phyloP scores from a whole-genome alignment of 192 early-diverging fungal species.

The Coemansia sp. region DNA sequence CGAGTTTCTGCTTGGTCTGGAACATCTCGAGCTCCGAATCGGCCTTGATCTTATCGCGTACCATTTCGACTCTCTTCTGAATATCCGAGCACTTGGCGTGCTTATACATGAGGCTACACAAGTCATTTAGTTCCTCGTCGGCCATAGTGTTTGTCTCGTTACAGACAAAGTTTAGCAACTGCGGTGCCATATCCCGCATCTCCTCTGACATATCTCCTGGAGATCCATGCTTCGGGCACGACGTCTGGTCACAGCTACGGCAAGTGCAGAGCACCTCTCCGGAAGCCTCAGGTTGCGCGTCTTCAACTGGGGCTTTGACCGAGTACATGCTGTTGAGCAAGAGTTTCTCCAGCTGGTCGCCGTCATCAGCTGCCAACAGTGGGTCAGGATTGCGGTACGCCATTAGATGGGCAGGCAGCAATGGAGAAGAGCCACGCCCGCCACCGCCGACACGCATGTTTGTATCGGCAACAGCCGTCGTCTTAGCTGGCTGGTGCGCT shows the following conservation, averaged over 20 bases:
- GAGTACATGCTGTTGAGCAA: slow-evolving; percentile 46
- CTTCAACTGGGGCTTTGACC: background rate
- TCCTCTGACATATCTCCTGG: slow-evolving; percentile 38
- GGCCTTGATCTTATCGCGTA: slow-evolving; percentile 32
- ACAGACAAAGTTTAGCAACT: slow-evolving; percentile 53
- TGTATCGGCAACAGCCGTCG: background rate
- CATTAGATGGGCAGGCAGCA: slow-evolving; percentile 44
- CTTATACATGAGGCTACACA: slow-evolving; percentile 55
- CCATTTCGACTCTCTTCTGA: slow-evolving; percentile 47
- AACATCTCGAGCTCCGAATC: slow-evolving; percentile 43
- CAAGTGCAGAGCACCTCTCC: slow-evolving; percentile 30
- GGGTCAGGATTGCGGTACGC: slow-evolving; percentile 57
- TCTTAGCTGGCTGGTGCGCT: background rate
- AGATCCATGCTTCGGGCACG: slow-evolving; percentile 52
- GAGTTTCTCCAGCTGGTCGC: slow-evolving; percentile 52
- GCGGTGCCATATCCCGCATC: slow-evolving; percentile 42
- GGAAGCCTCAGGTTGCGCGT: background rate
- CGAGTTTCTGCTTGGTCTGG: slow-evolving; percentile 35
- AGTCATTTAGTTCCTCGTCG: slow-evolving; percentile 52
- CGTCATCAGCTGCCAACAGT: slow-evolving; percentile 27
- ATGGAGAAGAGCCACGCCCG: background rate
- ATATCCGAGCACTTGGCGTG: slow-evolving; percentile 56
- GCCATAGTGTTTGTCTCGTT: slow-evolving; percentile 37
- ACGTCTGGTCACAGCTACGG: slow-evolving; percentile 17
- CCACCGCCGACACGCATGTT: slow-evolving; percentile 1